Conservation (phyloP, 306 rosid genomes). For the Acacia melanoxylon region DNA sequence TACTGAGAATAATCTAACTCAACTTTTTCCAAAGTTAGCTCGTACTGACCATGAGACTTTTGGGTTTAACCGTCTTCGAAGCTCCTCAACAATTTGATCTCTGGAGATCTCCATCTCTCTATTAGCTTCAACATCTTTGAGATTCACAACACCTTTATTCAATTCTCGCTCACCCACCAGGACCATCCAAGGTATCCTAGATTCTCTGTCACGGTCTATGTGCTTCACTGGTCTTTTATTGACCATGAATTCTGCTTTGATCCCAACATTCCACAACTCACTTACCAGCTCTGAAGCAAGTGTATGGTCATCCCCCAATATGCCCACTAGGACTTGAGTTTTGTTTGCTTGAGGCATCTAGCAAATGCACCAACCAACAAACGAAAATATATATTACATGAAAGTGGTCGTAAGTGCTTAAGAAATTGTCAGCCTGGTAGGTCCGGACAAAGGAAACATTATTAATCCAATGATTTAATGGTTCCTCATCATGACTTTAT, state of each 20-base stretch:
- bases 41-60: conserved; percentile 8
- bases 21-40: background rate
- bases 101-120: conserved; percentile 48
- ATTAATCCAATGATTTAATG: background rate
- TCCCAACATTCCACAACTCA: conserved; percentile 69
- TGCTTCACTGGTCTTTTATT: conserved; percentile 64
- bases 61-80: conserved; percentile 46
- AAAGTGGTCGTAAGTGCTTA: background rate
- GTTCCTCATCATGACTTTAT: background rate
- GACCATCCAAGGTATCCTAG: conserved; percentile 86
- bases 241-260: conserved; percentile 66
- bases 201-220: conserved; percentile 71
- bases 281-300: conserved; percentile 71
- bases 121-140: conserved; percentile 52
- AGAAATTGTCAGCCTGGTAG: background rate
- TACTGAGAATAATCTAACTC: background rate
- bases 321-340: conserved; percentile 81
- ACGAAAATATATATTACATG: background rate
- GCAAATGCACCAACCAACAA: conserved; percentile 20
- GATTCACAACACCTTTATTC: conserved; percentile 61
- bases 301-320: conserved; percentile 65
- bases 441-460: background rate
- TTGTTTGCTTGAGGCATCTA: conserved; percentile 76
- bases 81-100: conserved; percentile 60
- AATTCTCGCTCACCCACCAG: conserved; percentile 70